Percentiles rank a stretch among this genome's conserved stretches.
Evolutionary conservation across 345 rosid species (phyloP).

Genomic region (Gynandropsis gynandra): DNA sequence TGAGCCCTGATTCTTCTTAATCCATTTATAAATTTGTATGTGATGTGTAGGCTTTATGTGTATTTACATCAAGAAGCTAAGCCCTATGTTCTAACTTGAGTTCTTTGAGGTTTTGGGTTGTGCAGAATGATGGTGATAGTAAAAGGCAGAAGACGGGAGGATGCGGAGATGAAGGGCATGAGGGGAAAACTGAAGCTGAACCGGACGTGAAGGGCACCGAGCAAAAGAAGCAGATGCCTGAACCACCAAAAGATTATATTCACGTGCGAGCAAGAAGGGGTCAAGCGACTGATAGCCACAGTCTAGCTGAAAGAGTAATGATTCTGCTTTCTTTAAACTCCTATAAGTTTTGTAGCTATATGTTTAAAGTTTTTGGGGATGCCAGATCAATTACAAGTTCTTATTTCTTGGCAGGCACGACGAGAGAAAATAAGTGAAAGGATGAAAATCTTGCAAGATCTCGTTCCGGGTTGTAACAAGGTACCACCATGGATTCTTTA

Average conservation of each 20-base stretch:
- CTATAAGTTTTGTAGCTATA: neutral
- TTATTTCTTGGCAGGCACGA: constrained; percentile 53
- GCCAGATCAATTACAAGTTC: neutral
- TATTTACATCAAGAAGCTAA: too few species aligned
- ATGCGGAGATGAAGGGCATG: constrained; percentile 40
- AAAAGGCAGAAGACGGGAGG: constrained; percentile 38
- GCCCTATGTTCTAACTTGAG: too few species aligned
- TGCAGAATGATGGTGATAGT: neutral
- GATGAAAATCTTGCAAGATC: constrained; percentile 88
- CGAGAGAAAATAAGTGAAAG: constrained; percentile 91
- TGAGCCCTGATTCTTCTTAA: too few species aligned
- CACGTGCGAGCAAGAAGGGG: constrained; percentile 95
- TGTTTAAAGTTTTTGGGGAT: neutral
- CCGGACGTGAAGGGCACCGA: constrained; percentile 47
- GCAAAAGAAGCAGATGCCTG: constrained; percentile 41
- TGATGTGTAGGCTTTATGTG: too few species aligned
- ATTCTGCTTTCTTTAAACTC: constrained; percentile 17
- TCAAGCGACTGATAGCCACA: constrained; percentile 96
- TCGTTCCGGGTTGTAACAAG: constrained; percentile 92
- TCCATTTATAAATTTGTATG: too few species aligned
- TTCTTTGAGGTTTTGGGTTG: neutral
- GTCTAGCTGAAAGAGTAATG: constrained; percentile 89
- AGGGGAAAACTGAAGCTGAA: constrained; percentile 36
- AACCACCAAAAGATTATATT: constrained; percentile 73
- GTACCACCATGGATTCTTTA: constrained; percentile 26